Evolutionary conservation across 2,329 filamentous ascomycete genomes (phyloP), one percentile per base, ranked within the genome.

Genomic region (Clarireedia monteithiana): DNA sequence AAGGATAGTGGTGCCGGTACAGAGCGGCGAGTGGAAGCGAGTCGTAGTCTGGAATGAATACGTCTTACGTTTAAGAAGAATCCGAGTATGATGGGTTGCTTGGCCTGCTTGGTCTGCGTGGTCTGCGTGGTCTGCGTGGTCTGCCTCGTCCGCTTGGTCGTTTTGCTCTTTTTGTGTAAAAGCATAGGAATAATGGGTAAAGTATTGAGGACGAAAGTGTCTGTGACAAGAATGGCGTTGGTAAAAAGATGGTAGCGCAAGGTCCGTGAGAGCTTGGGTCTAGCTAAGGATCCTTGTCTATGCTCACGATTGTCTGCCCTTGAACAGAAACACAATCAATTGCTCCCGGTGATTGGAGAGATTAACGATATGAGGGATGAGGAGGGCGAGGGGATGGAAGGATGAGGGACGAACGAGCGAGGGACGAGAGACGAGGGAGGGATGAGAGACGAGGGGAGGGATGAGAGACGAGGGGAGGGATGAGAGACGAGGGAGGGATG

Each of bases 211-310:
- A 20, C 20, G 20, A 20, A 20, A 20, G 20, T 20, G 20, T 20
- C 20, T 20, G 20, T 20, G 20, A 20, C 20, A 20, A 20, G 20
- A 20, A 20, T 20, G 45, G 46, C 45, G 53, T 50, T 30, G 46
- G 27, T 20, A 48, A 44, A 27, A 48, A 56, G 47, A 47, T 7
- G 7, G 26, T 38, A 58, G 52, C 48, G 40, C 39, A 51, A 55
- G 56, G 56, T 58, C 56, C 56, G 52, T 50, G 52, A 40, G 46
- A 34, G 34, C 5, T 20, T 45, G 42, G 42, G 39, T 42, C 39
- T 14, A 34, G 30, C 20, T 45, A 36, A 47, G 24, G 23, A 50
- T 40, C 23, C 42, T 30, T 23, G 50, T 20, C 15, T 20, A 42
- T 34, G 30, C 30, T 10, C 20, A 42, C 4, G 39, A 9, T 42